Conservation (phyloP, 192 early-diverging fungal genomes). For the Pecoramyces ruminantium region DNA sequence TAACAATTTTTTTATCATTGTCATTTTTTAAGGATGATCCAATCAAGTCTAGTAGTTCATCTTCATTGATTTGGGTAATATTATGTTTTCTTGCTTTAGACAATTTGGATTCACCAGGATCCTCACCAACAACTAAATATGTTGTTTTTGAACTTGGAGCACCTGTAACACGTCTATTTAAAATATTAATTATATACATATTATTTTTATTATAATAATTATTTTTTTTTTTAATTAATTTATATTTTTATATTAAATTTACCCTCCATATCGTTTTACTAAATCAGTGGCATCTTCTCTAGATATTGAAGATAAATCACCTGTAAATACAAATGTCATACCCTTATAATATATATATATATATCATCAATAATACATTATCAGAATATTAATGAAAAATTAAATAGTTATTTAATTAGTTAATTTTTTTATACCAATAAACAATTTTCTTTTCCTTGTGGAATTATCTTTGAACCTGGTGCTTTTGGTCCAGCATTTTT, state of each 20-base stretch:
- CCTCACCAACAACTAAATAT: constrained; percentile 71
- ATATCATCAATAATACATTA: too few relatives aligned
- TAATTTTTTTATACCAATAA: constrained; percentile 17
- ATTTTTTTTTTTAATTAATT: too few relatives aligned
- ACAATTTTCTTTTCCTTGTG: constrained; percentile 56
- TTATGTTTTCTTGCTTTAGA: constrained; percentile 54
- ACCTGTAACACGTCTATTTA: constrained; percentile 46
- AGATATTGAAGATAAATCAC: constrained; percentile 60
- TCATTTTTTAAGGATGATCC: constrained; percentile 16
- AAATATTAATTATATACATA: too few relatives aligned
- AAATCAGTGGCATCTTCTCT: constrained; percentile 64
- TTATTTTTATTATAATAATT: neutral
- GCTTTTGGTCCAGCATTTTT: constrained; percentile 25
- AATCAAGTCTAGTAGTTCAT: constrained; percentile 68
- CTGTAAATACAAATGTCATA: constrained; percentile 84
- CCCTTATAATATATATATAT: constrained; percentile 14
- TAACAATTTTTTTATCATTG: neutral
- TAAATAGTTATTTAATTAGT: too few relatives aligned
- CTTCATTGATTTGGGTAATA: constrained; percentile 61
- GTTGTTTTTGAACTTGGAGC: constrained; percentile 65
- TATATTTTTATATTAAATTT: too few relatives aligned
- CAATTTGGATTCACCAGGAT: constrained; percentile 70
- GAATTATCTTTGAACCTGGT: constrained; percentile 49
- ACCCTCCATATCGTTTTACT: constrained; percentile 77
- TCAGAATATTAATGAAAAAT: too few relatives aligned